Evolutionary conservation across 306 rosid species (phyloP), one percentile per base, ranked within the genome.

Genomic region (Rosa chinensis): DNA sequence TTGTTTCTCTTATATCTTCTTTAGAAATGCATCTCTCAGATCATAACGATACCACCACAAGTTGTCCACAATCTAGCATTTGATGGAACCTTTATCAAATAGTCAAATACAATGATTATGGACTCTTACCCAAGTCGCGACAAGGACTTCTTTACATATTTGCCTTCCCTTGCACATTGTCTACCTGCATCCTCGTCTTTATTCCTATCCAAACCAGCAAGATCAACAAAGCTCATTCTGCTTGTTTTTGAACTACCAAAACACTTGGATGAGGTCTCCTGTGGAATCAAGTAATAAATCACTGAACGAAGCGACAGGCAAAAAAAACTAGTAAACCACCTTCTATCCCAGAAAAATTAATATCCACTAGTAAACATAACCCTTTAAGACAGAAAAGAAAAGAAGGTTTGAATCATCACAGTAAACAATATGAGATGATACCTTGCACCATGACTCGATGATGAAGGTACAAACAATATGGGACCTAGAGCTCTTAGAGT

Each of bases 361-460:
- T 78, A 45, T 82, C 28, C 14, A 25, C 39, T 5, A 40, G n/a
- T 25, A 62, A 64, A 53, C 37, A 11, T 32, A 47, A 28, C 13
- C 59, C 32, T 53, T n/a, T 0, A 18, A 62, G 21, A 70, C 37
- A 28, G 28, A 10, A 2, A 78, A n/a, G 0, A 14, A 58, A n/a
- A 21, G 59, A 70, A 47, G 20, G 37, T 21, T 44, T 21, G 20
- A 66, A 49, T 53, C 20, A 8, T 32, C 58, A 28, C 28, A 58
- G 69, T 39, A n/a, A 17, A 72, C 48, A 64, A 71, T 21, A 76
- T 78, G 63, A 66, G 59, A 25, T 39, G 64, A 67, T 91, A 95
- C 99, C 99, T 95, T 91, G 40, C 97, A 84, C 98, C 98, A 93
- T 28, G 99, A 95, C 85, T 93, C 99, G 14, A 91, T 84, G 80